Evolutionary conservation across 352 stramenopile genomes (phyloP).

Genomic region (Globisporangium lucens): DNA sequence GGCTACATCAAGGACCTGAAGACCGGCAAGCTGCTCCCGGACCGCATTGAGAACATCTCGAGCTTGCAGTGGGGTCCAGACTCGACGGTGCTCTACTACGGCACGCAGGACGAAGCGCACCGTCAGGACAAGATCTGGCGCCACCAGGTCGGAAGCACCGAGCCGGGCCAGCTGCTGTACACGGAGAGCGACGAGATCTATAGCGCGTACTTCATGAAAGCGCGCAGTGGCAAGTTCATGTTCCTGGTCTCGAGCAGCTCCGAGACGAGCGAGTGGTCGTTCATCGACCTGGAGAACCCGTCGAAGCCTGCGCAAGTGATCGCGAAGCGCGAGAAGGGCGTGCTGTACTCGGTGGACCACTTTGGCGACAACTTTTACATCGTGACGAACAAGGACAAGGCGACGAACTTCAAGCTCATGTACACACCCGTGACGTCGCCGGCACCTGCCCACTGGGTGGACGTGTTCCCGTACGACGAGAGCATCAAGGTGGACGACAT

Average conservation of each 20-base stretch:
- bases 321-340: conserved; percentile 58
- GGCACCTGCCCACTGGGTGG: conserved; percentile 72
- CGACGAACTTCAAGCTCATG: conserved; percentile 94
- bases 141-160: conserved; percentile 76
- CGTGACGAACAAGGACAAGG: conserved; percentile 91
- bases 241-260: conserved; percentile 87
- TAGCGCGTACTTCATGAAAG: conserved; percentile 91
- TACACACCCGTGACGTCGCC: conserved; percentile 47
- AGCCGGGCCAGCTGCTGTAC: conserved; percentile 90
- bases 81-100: conserved; percentile 92
- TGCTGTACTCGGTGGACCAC: conserved; percentile 88
- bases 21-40: conserved; percentile 58
- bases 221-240: conserved; percentile 91
- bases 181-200: conserved; percentile 94
- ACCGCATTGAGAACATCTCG: conserved; percentile 84
- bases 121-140: conserved; percentile 94
- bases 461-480: conserved; percentile 84
- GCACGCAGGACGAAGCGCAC: conserved; percentile 89
- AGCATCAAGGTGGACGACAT: conserved; percentile 85
- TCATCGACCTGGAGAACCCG: conserved; percentile 62
- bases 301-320: conserved; percentile 50
- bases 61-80: conserved; percentile 91
- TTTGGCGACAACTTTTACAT: conserved; percentile 90
- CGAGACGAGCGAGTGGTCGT: conserved; percentile 91
- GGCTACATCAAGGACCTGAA: conserved; percentile 87